Base-by-base conservation (phyloP, 257 asterid genomes). In the Nicotiana attenuata region DNA sequence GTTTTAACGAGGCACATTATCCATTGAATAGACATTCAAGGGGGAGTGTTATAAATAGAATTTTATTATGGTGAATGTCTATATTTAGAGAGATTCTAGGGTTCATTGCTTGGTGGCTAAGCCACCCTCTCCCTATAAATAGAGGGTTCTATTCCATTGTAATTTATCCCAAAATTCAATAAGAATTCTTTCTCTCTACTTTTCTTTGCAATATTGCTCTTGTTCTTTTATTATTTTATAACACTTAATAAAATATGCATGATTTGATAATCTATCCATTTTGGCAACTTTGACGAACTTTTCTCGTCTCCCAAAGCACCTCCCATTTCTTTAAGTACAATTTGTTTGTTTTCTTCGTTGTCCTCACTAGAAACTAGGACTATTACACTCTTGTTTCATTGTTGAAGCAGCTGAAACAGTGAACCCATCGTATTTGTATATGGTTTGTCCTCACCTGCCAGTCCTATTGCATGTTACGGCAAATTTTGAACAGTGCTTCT, bases 231-330 rank as follows among this genome's bases (percentile, higher is more conserved):
- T n/a, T n/a, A n/a, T n/a, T n/a, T n/a, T n/a, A n/a, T n/a, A n/a
- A n/a, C n/a, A n/a, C 65, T 17, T 55, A 45, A 67, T 45, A 71
- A 41, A 3, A 4, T 17, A 19, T 33, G 53, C 76, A 71, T 41
- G 33, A 71, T 6, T 45, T 71, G 59, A 47, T 71, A 45, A 45
- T 47, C 61, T 61, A 50, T 16, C 26, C 79, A 24, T 47, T 24
- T 64, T n/a, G 33, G 50, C 66, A 75, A 82, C 83, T 69, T 31
- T 79, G 80, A 71, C 71, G 83, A 10, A 19, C 84, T 80, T 87
- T 83, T 84, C 87, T 75, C 91, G 80, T 50, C 80, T 89, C 85
- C 92, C 92, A 81, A 91, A 79, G 88, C 87, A 22, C 16, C 76
- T 65, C 65, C 79, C 79, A 80, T 84, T 69, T 73, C 33, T 77